Evolutionary conservation across 306 rosid species (phyloP), one percentile per base, ranked within the genome.

Genomic region (Sechiopsis laciniata): DNA sequence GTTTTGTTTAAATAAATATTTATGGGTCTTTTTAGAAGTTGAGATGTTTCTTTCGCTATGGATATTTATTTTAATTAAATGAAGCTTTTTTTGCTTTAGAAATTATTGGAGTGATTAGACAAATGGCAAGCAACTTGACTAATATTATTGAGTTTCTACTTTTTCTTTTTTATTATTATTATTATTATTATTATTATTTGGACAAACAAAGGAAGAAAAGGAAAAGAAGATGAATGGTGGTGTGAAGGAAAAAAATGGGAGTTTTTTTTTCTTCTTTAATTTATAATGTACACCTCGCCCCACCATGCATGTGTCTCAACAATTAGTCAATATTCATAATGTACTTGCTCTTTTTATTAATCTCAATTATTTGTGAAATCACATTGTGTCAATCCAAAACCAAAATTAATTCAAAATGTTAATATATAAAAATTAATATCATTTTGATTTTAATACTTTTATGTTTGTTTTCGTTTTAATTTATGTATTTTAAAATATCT

Each of bases 91-190:
- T 6, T n/a, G 1, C 29, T 26, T 26, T 26, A 26, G 1, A 15
- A 48, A 68, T 48, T 50, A 68, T 68, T 68, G 73, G n/a, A 13
- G 3, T 68, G 58, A 68, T 68, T 68, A 21, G 35, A 67, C 55
- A 46, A 67, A 46, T 67, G 46, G 55, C 37, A 45, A 46, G 37
- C 13, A 46, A 35, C 17, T 68, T 68, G 58, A 48, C 58, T 21
- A 50, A 50, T 46, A 67, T 67, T 45, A 67, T 67, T 46, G 40
- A 48, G 50, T 4, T 2, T 48, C 40, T 67, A 46, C 73, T 48
- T 68, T 68, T 11, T 48, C 2, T 62, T 32, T 16, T 8, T 19
- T n/a, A 40, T 17, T 45, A n/a, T 26, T 26, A 1, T 26, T 26
- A 1, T 26, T 26, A 26, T n/a, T n/a, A n/a, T n/a, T n/a, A n/a